Base-by-base conservation (phyloP, 2,329 filamentous ascomycete species). In the Aureobasidium namibiae region DNA sequence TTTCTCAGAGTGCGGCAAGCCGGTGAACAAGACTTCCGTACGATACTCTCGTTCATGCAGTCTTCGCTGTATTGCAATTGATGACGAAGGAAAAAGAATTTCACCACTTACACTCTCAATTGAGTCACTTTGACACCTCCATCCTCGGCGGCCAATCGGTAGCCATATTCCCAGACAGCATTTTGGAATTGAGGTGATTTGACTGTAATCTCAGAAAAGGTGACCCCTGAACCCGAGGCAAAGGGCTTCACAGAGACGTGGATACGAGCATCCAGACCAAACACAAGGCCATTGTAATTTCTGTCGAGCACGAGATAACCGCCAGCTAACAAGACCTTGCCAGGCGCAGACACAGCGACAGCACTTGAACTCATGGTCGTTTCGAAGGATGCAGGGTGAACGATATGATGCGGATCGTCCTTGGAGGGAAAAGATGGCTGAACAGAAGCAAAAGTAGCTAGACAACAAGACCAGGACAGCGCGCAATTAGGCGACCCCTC, bases 261-360 rank as follows among this genome's bases (percentile, higher is more conserved):
- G 34, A 87, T 85, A 60, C 84, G 76, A 46, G 84, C 83, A 69
- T 85, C 78, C 53, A 87, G 78, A 33, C 82, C 83, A 66, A 86
- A 85, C 4, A 86, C 83, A 18, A 85, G 77, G 36, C 87, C 92
- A 3, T 88, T 94, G 74, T 96, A 91, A 62, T 82, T 79, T 62
- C 89, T 85, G 76, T 97, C 92, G 46, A 99, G 85, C 23, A 96
- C 92, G 46, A 97, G 85, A 74, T 97, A 99, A 62, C 94, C 94
- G 63, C 94, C 94, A 4, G 92, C 90, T 57, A 97, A 82, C 64
- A 99, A 83, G 62, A 99, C 94, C 78, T 99, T 99, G 66, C 94
- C 94, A 18, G 94, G 94, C 23, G 94, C 92, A 63, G 94, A 97
- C 65, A 95, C 83, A 63, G 76, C 71, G 54, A 63, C 61, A 38